Conservation (phyloP, 176 grass and related monocot genomes). For the Triticum turgidum region DNA sequence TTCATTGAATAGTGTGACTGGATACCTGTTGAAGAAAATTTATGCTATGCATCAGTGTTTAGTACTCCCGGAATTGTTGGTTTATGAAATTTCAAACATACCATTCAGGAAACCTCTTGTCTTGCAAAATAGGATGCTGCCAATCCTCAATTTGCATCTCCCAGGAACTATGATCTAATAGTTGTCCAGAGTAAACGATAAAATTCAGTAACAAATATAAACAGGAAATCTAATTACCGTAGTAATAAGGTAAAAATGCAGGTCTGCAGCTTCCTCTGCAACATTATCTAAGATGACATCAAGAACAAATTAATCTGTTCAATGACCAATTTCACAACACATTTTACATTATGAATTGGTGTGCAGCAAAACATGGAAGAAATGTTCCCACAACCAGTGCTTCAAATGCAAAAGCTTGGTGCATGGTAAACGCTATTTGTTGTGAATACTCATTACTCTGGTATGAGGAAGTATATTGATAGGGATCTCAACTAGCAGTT, state of each 20-base stretch:
- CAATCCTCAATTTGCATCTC: conserved; percentile 88
- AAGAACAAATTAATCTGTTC: not conserved
- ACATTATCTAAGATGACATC: not conserved
- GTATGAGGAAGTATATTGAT: not conserved
- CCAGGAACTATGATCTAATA: conserved; percentile 81
- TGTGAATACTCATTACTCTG: no score
- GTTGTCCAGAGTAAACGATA: conserved; percentile 15
- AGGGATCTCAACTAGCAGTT: not conserved
- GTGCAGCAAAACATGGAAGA: not conserved
- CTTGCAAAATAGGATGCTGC: conserved; percentile 88
- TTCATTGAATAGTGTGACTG: conserved; percentile 95
- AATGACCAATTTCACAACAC: not conserved
- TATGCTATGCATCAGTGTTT: conserved; percentile 27
- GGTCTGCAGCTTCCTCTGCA: conserved; percentile 8
- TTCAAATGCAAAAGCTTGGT: not conserved
- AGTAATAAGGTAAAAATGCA: conserved; percentile 31
- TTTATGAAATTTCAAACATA: conserved; percentile 33
- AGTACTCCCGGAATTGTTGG: conserved; percentile 10
- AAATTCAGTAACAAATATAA: conserved; percentile 17
- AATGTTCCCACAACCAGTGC: not conserved
- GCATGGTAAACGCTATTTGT: no score
- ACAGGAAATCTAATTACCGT: conserved; percentile 19
- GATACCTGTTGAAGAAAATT: conserved; percentile 70
- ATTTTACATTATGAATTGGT: not conserved
- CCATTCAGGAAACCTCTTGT: conserved; percentile 77